These are phyloP conservation scores for Paxillus rubicundulus DNA, from an alignment of 768 basidiomycete species.

Conservation along the genomic window DNA sequence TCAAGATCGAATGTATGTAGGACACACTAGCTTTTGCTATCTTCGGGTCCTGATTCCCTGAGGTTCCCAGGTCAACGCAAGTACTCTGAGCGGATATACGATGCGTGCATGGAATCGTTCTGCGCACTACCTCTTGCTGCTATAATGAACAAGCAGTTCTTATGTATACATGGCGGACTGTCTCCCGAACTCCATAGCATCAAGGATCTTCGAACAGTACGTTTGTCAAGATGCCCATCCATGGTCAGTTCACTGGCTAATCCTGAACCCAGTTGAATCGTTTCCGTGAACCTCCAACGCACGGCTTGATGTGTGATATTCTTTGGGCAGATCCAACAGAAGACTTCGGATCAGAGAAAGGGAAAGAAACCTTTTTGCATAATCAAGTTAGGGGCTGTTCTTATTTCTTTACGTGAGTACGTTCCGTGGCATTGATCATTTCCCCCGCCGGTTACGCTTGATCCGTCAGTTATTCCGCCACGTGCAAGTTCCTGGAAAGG, in stretches of 20 bases:
- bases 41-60: conserved; percentile 3
- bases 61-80: conserved; percentile 59
- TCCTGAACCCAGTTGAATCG: conserved; percentile 53
- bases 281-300: conserved; percentile 71
- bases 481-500: conserved; percentile 89
- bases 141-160: conserved; percentile 79
- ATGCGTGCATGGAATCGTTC: conserved; percentile 73
- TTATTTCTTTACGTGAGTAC: conserved; percentile 68
- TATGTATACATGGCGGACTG: conserved; percentile 75
- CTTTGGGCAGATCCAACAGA: conserved; percentile 76
- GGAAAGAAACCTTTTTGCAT: conserved; percentile 61
- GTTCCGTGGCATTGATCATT: neutral
- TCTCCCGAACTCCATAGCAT: conserved; percentile 67
- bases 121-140: conserved; percentile 70
- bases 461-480: conserved; percentile 68
- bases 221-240: conserved; percentile 13
- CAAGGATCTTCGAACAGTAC: conserved; percentile 60
- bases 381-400: conserved; percentile 74
- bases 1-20: conserved; percentile 53
- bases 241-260: neutral
- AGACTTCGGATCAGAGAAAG: conserved; percentile 69
- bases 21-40: neutral
- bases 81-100: conserved; percentile 72
- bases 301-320: conserved; percentile 73
- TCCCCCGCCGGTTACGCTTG: neutral